Percentiles rank a stretch among this genome's conserved stretches.
Evolutionary conservation across 2,329 filamentous ascomycete species (phyloP).

Genomic region (Neonectria punicea): DNA sequence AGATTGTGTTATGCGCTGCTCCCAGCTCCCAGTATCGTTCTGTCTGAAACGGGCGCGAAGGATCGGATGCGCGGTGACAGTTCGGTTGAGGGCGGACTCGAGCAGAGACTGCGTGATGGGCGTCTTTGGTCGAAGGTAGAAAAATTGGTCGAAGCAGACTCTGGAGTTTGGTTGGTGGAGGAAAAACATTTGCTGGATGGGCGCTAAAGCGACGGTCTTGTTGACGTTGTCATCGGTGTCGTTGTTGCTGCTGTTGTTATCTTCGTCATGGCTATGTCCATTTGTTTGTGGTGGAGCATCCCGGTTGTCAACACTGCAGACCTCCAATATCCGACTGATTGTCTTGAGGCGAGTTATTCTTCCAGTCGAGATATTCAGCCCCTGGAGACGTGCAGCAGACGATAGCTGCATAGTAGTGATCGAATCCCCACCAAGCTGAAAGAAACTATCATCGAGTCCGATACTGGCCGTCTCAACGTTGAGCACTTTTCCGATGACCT

Average conservation of each 20-base stretch:
- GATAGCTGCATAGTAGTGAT: constrained; percentile 28
- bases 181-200: constrained; percentile 26
- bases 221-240: too few species aligned
- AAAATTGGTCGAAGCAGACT: constrained; percentile 20
- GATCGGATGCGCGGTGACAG: constrained; percentile 14
- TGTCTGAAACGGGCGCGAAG: constrained; percentile 13
- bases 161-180: constrained; percentile 16
- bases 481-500: constrained; percentile 2
- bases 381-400: constrained; percentile 15
- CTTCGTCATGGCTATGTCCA: too few species aligned
- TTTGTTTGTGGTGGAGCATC: too few species aligned
- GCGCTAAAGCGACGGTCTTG: constrained; percentile 1
- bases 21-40: constrained; percentile 3
- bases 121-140: constrained; percentile 16
- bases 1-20: constrained; percentile 12
- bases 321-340: constrained; percentile 12
- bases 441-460: constrained; percentile 19
- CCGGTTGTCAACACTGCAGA: background rate
- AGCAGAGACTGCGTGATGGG: background rate
- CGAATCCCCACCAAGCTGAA: constrained; percentile 18
- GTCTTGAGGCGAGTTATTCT: constrained; percentile 13
- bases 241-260: too few species aligned
- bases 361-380: constrained; percentile 10
- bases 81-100: constrained; percentile 8
- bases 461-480: constrained; percentile 7